Conservation (phyloP, 345 rosid genomes). For the Acer yangbiense region DNA sequence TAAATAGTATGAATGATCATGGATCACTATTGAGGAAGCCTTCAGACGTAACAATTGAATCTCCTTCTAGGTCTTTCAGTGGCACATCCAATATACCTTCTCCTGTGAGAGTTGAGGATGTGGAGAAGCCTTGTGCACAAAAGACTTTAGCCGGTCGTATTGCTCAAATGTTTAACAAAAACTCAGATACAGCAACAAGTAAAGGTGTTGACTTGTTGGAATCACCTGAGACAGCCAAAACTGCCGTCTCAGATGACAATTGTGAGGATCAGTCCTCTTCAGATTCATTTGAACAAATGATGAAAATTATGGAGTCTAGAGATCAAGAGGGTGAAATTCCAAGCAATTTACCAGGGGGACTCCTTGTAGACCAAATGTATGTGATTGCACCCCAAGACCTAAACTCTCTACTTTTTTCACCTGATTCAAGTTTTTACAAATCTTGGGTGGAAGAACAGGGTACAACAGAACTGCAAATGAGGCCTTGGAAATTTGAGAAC, state of each 20-base stretch:
- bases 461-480: slow-evolving; percentile 69
- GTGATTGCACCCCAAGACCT: slow-evolving; percentile 61
- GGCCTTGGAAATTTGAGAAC: slow-evolving; percentile 76
- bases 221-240: neutral
- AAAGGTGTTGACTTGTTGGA: slow-evolving; percentile 53
- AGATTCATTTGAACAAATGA: slow-evolving; percentile 59
- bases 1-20: slow-evolving; percentile 31
- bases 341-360: slow-evolving; percentile 78
- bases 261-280: slow-evolving; percentile 56
- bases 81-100: slow-evolving; percentile 45
- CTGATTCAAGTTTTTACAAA: slow-evolving; percentile 66
- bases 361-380: slow-evolving; percentile 73
- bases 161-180: slow-evolving; percentile 83
- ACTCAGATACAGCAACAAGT: slow-evolving; percentile 39
- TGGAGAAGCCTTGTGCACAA: slow-evolving; percentile 46
- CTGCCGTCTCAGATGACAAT: slow-evolving; percentile 43
- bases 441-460: slow-evolving; percentile 73
- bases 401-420: slow-evolving; percentile 64
- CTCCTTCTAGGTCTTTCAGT: slow-evolving; percentile 38
- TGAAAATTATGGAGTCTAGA: slow-evolving; percentile 63
- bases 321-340: slow-evolving; percentile 72
- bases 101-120: slow-evolving; percentile 58
- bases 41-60: slow-evolving; percentile 36
- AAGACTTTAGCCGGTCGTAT: slow-evolving; percentile 64
- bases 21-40: slow-evolving; percentile 35